Evolutionary conservation across 306 rosid genomes (phyloP).

Genomic region (Neltuma alba): DNA sequence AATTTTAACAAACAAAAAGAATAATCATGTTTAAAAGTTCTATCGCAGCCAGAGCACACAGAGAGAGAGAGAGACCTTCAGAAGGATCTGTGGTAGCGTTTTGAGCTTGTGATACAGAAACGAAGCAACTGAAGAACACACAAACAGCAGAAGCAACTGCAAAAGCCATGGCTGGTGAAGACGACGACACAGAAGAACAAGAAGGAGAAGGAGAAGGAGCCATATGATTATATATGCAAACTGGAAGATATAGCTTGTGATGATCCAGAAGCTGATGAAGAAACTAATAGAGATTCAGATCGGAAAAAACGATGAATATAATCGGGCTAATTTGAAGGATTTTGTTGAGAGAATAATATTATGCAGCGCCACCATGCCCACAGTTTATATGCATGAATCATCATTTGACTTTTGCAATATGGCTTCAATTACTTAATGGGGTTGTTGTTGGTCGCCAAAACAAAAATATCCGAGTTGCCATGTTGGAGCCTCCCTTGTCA

Average conservation of each 20-base stretch:
- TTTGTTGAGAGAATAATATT: too few species aligned
- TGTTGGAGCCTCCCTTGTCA: too few species aligned
- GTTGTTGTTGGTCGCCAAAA: too few species aligned
- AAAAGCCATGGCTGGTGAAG: conserved; percentile 1
- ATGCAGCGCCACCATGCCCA: neutral
- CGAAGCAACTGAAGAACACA: conserved; percentile 33
- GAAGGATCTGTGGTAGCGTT: conserved; percentile 62
- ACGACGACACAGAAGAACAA: neutral
- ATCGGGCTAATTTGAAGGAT: neutral
- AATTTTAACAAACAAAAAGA: neutral
- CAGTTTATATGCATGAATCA: too few species aligned
- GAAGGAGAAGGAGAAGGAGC: too few species aligned
- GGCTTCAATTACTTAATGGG: too few species aligned
- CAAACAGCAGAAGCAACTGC: conserved; percentile 19
- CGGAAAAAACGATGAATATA: too few species aligned
- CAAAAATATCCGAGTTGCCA: too few species aligned
- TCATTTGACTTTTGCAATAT: too few species aligned
- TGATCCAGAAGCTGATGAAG: too few species aligned
- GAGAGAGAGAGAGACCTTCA: conserved; percentile 48
- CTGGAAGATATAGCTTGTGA: neutral
- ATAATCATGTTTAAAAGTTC: neutral
- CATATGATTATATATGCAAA: neutral
- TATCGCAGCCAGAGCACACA: too few species aligned
- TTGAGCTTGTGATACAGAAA: conserved; percentile 43
- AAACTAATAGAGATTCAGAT: neutral